Evolutionary conservation across 2,329 filamentous ascomycete species (phyloP).

Genomic region (Fusarium foetens): DNA sequence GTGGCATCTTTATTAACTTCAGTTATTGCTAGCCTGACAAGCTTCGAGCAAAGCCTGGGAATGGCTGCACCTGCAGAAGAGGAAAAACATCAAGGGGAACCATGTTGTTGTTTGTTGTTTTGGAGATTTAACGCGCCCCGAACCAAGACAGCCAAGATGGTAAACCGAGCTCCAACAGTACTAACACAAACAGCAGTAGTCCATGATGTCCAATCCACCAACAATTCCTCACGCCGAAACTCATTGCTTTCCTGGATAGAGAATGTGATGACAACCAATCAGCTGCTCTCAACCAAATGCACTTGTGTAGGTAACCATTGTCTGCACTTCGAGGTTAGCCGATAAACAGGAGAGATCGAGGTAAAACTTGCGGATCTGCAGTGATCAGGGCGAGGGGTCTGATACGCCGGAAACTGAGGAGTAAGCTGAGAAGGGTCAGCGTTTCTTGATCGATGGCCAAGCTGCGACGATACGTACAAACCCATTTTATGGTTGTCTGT

Average conservation of each 20-base stretch:
- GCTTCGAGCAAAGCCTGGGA: fast-evolving
- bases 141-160: background rate
- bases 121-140: background rate
- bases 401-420: background rate
- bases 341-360: background rate
- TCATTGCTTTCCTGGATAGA: background rate
- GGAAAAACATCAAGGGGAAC: no score
- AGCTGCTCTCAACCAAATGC: background rate
- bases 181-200: background rate
- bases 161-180: background rate
- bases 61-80: background rate
- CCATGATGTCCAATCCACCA: background rate
- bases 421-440: background rate
- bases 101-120: background rate
- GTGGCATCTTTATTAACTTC: background rate
- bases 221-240: background rate
- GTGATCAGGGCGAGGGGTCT: background rate
- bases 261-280: fast-evolving
- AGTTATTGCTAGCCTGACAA: background rate
- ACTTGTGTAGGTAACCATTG: background rate
- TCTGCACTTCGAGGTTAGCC: background rate
- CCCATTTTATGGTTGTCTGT: background rate
- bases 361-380: background rate
- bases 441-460: background rate
- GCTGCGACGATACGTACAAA: background rate